A percentile compares a stretch with the other conserved stretches of the same genome.
Evolutionary conservation across 495 filamentous ascomycete genomes (phyloP).

Genomic region (Annulohypoxylon stygium): DNA sequence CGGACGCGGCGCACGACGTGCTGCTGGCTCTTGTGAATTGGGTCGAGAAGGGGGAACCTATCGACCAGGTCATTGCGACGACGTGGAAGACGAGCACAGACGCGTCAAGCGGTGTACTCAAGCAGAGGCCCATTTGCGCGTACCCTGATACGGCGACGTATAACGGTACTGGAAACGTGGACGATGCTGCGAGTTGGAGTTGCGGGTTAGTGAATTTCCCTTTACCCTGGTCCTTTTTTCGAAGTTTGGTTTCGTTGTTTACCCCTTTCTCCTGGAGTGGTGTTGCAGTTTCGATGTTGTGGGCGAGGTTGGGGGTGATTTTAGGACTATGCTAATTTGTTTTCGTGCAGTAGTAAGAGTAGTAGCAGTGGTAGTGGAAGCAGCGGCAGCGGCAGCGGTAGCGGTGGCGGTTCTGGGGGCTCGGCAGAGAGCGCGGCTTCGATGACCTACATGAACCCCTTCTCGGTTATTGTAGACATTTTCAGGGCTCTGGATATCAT

Average conservation of each 20-base stretch:
- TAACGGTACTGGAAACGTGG: conserved; percentile 40
- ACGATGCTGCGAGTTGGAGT: conserved; percentile 49
- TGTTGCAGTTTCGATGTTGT: neutral
- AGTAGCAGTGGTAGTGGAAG: neutral
- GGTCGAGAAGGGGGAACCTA: conserved; percentile 57
- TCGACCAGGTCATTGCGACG: conserved; percentile 56
- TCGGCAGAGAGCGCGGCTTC: conserved; percentile 20
- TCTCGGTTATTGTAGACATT: conserved; percentile 31
- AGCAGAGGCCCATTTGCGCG: conserved; percentile 57
- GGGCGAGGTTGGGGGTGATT: neutral
- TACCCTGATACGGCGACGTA: conserved; percentile 53
- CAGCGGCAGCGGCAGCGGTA: neutral
- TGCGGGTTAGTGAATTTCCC: conserved; percentile 45
- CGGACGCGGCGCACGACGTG: conserved; percentile 60
- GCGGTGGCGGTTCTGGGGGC: neutral
- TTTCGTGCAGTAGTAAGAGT: neutral
- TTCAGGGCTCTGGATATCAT: conserved; percentile 27
- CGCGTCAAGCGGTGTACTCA: conserved; percentile 48
- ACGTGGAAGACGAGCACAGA: conserved; percentile 53
- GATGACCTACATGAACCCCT: conserved; percentile 37
- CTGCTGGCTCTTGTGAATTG: conserved; percentile 62
- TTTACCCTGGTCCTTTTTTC: neutral
- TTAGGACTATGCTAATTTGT: conserved; percentile 19
- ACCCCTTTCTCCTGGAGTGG: neutral
- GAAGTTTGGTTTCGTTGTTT: neutral